Conservation (phyloP, 108 stramenopile genomes). For the Nannochloropsis gaditana region DNA sequence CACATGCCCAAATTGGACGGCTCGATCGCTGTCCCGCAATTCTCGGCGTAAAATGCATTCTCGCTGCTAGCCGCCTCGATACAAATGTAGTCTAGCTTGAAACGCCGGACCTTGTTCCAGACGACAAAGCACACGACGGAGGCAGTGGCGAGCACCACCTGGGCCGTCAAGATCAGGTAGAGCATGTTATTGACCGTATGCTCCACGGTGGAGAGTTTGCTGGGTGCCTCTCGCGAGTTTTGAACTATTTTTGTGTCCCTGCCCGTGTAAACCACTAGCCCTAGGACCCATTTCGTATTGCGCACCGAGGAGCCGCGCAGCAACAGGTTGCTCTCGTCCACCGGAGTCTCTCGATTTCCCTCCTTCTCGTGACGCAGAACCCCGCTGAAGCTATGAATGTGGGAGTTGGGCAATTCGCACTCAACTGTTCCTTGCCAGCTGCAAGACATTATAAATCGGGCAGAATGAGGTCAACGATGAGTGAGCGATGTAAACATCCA, state of each 20-base stretch:
- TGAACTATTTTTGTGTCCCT: constrained; percentile 60
- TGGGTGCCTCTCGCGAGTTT: constrained; percentile 37
- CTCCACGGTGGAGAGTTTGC: not conserved
- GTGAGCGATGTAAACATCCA: too few relatives aligned
- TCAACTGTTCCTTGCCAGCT: not conserved
- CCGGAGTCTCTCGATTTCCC: constrained; percentile 20
- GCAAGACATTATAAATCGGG: too few relatives aligned
- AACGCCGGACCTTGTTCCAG: not conserved
- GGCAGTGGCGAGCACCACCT: not conserved
- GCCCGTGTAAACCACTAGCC: constrained; percentile 58
- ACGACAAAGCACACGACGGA: not conserved
- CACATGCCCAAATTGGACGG: not conserved
- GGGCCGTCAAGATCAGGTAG: not conserved
- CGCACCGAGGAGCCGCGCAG: constrained; percentile 57
- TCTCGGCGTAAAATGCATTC: not conserved
- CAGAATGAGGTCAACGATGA: too few relatives aligned
- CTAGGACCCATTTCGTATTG: constrained; percentile 53
- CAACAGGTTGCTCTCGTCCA: constrained; percentile 42
- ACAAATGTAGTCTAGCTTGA: not conserved
- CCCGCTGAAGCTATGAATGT: not conserved
- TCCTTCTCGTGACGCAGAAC: not conserved
- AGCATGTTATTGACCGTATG: not conserved
- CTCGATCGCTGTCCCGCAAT: not conserved
- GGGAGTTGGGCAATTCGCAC: not conserved
- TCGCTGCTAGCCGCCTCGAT: constrained; percentile 27